A percentile compares a stretch with the other conserved stretches of the same genome.
These are phyloP conservation scores for Tubosaeta sp. DNA, from an alignment of 768 basidiomycete species.

Conservation along the genomic window DNA sequence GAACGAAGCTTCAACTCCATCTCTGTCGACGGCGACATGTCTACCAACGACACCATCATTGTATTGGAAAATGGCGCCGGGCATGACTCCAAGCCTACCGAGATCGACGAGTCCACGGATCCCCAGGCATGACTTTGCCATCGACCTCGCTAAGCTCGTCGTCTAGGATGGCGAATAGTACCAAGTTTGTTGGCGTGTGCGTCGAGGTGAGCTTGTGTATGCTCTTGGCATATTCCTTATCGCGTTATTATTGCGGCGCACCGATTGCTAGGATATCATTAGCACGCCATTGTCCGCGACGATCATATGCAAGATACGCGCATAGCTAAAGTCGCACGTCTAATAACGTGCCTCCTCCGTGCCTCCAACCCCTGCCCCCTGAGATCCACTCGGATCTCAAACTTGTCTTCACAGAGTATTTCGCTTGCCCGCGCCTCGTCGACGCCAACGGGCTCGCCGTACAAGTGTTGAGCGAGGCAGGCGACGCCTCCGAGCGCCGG, in stretches of 20 bases:
- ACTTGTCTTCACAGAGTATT: slow-evolving; percentile 76
- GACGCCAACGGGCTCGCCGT: slow-evolving; percentile 86
- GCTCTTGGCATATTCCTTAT: too few species aligned
- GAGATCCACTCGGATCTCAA: slow-evolving; percentile 80
- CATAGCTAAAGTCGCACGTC: slow-evolving; percentile 98
- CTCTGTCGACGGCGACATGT: too few species aligned
- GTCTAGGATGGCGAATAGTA: too few species aligned
- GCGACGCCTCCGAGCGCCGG: slow-evolving; percentile 79
- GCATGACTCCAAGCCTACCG: slow-evolving; percentile 41
- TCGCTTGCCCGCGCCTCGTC: slow-evolving; percentile 84
- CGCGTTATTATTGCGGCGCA: too few species aligned
- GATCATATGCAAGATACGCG: slow-evolving; percentile 39
- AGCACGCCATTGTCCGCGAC: slow-evolving; percentile 1
- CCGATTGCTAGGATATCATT: background rate
- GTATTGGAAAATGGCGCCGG: slow-evolving; percentile 26
- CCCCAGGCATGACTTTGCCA: slow-evolving; percentile 32
- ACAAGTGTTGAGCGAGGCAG: slow-evolving; percentile 36
- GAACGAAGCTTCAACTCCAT: too few species aligned
- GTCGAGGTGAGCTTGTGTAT: too few species aligned
- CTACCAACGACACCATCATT: too few species aligned
- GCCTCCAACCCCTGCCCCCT: slow-evolving; percentile 52
- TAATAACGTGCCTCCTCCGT: slow-evolving; percentile 79
- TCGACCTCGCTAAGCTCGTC: too few species aligned
- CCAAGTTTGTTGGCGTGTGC: too few species aligned
- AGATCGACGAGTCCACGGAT: slow-evolving; percentile 66